A percentile compares a stretch with the other conserved stretches of the same genome.
Conservation (phyloP, 176 grass and related monocot species). For the Triticum turgidum region DNA sequence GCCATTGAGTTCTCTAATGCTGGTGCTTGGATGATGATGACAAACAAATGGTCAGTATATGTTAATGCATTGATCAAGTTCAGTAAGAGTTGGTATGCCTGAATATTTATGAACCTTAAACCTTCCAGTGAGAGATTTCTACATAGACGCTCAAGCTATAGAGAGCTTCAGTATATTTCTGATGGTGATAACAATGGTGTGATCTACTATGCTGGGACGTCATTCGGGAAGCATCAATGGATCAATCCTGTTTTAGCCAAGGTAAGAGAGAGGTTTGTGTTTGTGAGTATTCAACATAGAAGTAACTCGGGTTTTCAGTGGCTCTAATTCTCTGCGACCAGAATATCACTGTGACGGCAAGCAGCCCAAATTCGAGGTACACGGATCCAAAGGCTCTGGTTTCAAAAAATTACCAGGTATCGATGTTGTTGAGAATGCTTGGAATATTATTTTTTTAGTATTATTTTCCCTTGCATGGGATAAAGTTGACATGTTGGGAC, state of each 20-base stretch:
- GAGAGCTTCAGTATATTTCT: slow-evolving; percentile 91
- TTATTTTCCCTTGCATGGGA: neutral
- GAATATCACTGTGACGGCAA: slow-evolving; percentile 82
- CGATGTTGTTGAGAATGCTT: slow-evolving; percentile 6
- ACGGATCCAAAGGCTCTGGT: slow-evolving; percentile 92
- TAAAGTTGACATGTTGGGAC: slow-evolving; percentile 23
- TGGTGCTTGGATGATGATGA: slow-evolving; percentile 27
- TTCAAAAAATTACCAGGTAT: slow-evolving; percentile 91
- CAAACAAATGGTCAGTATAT: slow-evolving; percentile 58
- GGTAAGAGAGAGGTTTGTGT: slow-evolving; percentile 44
- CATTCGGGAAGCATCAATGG: slow-evolving; percentile 88
- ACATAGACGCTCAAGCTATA: slow-evolving; percentile 87
- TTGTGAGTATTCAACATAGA: neutral
- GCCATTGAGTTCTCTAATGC: slow-evolving; percentile 60
- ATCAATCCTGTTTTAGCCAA: slow-evolving; percentile 94
- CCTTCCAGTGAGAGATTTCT: slow-evolving; percentile 73
- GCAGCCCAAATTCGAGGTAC: slow-evolving; percentile 88
- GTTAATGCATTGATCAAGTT: neutral
- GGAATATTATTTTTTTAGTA: neutral
- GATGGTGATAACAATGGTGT: slow-evolving; percentile 91
- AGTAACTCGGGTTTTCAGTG: neutral
- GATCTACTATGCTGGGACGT: slow-evolving; percentile 87
- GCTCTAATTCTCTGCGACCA: slow-evolving; percentile 35
- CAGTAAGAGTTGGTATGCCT: neutral
- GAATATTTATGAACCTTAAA: slow-evolving; percentile 24